Percentiles rank a stretch among this genome's conserved stretches.
phyloP scores from a whole-genome alignment of 2,329 filamentous ascomycete genomes.

The Pestalotiopsis sp. region DNA sequence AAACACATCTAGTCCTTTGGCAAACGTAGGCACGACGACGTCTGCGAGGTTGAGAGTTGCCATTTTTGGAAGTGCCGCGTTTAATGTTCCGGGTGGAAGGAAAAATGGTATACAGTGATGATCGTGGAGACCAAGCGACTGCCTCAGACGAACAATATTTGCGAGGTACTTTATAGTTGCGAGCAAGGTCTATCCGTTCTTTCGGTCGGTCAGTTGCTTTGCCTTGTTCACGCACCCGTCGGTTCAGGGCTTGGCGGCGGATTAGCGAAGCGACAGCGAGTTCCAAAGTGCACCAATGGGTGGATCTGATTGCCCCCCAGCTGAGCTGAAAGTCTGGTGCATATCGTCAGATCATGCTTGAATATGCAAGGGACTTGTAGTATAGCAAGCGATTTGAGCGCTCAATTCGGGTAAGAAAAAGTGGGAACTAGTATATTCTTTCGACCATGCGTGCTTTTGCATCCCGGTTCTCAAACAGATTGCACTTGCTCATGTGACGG shows the following conservation, averaged over 20 bases:
- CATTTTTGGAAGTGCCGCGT: background rate
- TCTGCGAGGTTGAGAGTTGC: background rate
- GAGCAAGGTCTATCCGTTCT: background rate
- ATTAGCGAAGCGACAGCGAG: background rate
- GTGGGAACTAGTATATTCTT: background rate
- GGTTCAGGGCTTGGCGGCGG: background rate
- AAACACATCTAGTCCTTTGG: background rate
- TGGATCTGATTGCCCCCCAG: background rate
- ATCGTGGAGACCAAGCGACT: background rate
- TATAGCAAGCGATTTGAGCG: background rate
- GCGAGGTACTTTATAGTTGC: background rate
- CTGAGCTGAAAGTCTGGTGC: background rate
- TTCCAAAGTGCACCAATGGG: background rate
- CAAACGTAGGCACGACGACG: slow-evolving; percentile 3
- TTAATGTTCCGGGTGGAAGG: background rate
- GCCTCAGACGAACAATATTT: background rate
- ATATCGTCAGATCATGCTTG: background rate
- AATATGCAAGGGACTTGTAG: background rate
- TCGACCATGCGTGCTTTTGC: too few relatives aligned
- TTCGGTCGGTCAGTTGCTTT: background rate
- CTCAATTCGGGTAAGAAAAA: background rate
- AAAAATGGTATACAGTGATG: background rate
- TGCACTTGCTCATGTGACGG: background rate
- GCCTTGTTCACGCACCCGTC: background rate
- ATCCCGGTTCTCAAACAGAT: too few relatives aligned